phyloP scores from a whole-genome alignment of 164 flowering plant genomes.

The Umbilicus rupestris region DNA sequence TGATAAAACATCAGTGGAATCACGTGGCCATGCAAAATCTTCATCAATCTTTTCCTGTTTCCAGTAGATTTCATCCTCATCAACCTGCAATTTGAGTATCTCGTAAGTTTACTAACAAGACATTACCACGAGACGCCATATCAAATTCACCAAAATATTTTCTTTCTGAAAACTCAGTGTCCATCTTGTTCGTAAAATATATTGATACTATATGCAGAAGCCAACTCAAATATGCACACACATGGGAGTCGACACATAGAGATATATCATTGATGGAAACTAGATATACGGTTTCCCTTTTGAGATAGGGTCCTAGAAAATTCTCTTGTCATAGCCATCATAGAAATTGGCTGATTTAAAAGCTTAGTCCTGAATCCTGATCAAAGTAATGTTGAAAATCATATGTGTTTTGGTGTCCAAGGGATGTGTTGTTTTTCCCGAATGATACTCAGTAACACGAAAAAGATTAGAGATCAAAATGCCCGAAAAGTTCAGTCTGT shows the following conservation, averaged over 20 bases:
- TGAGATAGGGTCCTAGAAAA: no score
- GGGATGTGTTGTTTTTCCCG: neutral
- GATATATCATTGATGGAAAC: no score
- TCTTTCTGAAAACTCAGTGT: neutral
- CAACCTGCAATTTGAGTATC: constrained; percentile 42
- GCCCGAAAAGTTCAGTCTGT: no score
- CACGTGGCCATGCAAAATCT: constrained; percentile 50
- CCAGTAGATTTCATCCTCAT: constrained; percentile 62
- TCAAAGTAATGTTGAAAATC: neutral
- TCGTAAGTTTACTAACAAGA: neutral
- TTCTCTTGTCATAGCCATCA: no score
- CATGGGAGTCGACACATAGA: no score
- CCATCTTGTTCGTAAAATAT: neutral
- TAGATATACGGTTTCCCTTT: no score
- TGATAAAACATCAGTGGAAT: constrained; percentile 49
- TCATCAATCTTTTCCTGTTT: constrained; percentile 34
- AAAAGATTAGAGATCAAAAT: neutral
- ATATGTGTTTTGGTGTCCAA: neutral
- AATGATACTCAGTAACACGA: neutral
- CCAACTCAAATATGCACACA: neutral
- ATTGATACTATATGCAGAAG: neutral
- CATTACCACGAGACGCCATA: neutral
- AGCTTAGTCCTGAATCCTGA: no score
- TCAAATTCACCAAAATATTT: neutral
- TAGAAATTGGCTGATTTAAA: no score